These are phyloP conservation scores for Coccomyxa subellipsoidea DNA, from an alignment of 163 green algal species.

Conservation along the genomic window DNA sequence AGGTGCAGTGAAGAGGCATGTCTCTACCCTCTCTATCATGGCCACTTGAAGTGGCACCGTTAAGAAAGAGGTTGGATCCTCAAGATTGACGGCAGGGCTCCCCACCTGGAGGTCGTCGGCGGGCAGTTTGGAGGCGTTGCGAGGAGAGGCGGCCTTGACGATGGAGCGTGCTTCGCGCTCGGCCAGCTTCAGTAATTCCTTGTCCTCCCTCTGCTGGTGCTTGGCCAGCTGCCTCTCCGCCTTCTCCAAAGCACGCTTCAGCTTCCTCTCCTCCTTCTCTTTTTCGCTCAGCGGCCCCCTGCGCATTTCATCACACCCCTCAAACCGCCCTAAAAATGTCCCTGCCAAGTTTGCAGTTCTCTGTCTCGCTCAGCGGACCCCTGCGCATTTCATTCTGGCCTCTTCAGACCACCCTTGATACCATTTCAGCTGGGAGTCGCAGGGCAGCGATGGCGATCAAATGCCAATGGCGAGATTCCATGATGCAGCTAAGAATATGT, in stretches of 20 bases:
- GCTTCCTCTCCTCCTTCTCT: background rate
- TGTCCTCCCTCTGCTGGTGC: slow-evolving; percentile 22
- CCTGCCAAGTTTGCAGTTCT: too few relatives aligned
- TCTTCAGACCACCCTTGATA: too few relatives aligned
- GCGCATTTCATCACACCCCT: background rate
- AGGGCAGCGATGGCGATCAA: too few relatives aligned
- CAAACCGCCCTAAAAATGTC: background rate
- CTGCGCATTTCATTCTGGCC: too few relatives aligned
- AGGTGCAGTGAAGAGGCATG: too few relatives aligned
- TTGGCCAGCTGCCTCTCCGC: slow-evolving; percentile 30
- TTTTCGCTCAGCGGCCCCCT: background rate
- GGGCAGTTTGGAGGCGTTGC: slow-evolving; percentile 9
- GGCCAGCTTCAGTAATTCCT: slow-evolving; percentile 18
- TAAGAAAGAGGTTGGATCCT: too few relatives aligned
- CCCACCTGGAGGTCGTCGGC: slow-evolving; percentile 24
- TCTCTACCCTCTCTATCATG: too few relatives aligned
- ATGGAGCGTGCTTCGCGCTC: slow-evolving; percentile 16
- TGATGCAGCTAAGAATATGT: too few relatives aligned
- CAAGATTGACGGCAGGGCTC: background rate
- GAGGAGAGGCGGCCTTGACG: background rate
- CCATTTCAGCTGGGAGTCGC: too few relatives aligned
- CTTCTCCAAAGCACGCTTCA: slow-evolving; percentile 19
- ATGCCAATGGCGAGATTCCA: too few relatives aligned
- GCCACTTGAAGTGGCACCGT: too few relatives aligned
- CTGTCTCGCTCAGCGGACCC: too few relatives aligned